These are phyloP conservation scores for Mycena filopes DNA, from an alignment of 768 basidiomycete genomes.

Conservation along the genomic window DNA sequence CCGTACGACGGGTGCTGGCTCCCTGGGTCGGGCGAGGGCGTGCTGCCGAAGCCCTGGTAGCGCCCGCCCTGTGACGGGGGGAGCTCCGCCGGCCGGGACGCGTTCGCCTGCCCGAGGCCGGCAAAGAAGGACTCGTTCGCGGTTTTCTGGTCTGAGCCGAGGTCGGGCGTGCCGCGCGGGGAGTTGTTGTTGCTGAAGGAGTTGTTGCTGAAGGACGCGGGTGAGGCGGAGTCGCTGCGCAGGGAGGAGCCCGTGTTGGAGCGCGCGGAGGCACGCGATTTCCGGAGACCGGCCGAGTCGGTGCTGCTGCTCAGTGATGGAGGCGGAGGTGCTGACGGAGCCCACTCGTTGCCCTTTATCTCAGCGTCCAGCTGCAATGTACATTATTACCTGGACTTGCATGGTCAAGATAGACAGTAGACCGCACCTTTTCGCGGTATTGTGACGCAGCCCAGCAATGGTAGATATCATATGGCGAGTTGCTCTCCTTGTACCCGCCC, in stretches of 20 bases:
- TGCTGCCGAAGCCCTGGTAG: slow-evolving; percentile 93
- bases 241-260: slow-evolving; percentile 56
- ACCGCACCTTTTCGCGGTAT: slow-evolving; percentile 89
- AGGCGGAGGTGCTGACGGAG: slow-evolving; percentile 76
- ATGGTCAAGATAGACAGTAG: slow-evolving; percentile 7
- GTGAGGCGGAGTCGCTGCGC: slow-evolving; percentile 68
- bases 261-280: slow-evolving; percentile 81
- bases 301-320: slow-evolving; percentile 48
- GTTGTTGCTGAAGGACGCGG: slow-evolving; percentile 58
- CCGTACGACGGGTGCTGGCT: slow-evolving; percentile 74
- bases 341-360: slow-evolving; percentile 82
- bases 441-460: slow-evolving; percentile 95
- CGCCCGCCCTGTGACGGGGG: slow-evolving; percentile 95
- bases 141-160: slow-evolving; percentile 68
- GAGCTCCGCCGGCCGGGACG: slow-evolving; percentile 76
- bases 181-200: slow-evolving; percentile 57
- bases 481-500: slow-evolving; percentile 73
- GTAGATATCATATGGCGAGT: slow-evolving; percentile 81
- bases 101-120: slow-evolving; percentile 85
- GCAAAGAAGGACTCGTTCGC: slow-evolving; percentile 91
- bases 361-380: slow-evolving; percentile 79
- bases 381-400: slow-evolving; percentile 23
- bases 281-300: slow-evolving; percentile 74
- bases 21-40: slow-evolving; percentile 67
- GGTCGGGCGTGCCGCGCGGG: slow-evolving; percentile 56